Base-by-base conservation (phyloP, 192 early-diverging fungal genomes). In the Entomortierella chlamydospora region DNA sequence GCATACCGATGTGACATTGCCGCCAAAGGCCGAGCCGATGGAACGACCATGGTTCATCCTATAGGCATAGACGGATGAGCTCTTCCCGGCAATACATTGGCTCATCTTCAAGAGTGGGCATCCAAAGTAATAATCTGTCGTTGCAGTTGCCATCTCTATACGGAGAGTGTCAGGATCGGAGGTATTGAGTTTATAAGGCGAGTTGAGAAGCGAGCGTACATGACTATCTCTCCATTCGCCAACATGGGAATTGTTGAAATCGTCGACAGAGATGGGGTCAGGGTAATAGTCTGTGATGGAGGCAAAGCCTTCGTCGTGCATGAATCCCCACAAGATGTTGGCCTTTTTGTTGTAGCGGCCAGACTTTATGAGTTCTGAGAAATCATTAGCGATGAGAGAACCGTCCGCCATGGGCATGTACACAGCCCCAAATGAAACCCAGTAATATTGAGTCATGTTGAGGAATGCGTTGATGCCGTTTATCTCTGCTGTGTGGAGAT, bases 331-430 rank as follows among this genome's bases (percentile, higher is more conserved):
- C 60, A 82, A 57, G 61, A 74, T 71, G 34, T 70, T 69, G 43
- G 74, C 81, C 43, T 78, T 76, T 33, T 60, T 78, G 43, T 82
- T 73, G 55, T 83, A 77, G 7, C 37, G 49, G 22, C 83, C 83
- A 0, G 55, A 47, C 67, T 74, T 81, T 18, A 82, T 68, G 30
- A 78, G 37, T 17, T 41, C 34, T 15, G 63, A 68, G 41, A 74
- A 84, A n/a, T 84, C 82, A 20, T 41, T 59, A 7, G 37, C 28
- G 49, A 84, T 77, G 13, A 76, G 26, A 9, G 47, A 28, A 15
- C 73, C 73, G 34, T 84, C 83, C 6, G 78, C 72, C 0, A 55
- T 61, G 23, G 83, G 83, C 13, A 68, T 56, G 18, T 64, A 20
- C 39, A 64, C 69, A 50, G 61, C 56, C 34, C 54, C 76, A 15